Evolutionary conservation across 345 rosid species (phyloP).

Genomic region (Gossypium bickii): DNA sequence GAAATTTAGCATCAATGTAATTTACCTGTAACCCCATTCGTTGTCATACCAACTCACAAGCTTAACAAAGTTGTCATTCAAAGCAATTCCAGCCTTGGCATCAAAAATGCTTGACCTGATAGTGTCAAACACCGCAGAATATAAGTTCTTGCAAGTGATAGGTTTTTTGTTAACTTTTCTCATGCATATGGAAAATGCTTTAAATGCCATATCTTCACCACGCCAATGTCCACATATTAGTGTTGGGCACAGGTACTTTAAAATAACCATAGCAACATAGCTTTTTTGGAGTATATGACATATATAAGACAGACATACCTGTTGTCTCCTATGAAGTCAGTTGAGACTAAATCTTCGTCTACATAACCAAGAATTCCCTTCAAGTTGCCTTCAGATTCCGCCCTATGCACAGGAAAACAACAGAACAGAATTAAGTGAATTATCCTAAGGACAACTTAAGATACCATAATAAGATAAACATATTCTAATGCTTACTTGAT

Average conservation of each 20-base stretch:
- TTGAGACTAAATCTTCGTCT: slow-evolving; percentile 56
- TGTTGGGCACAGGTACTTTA: not conserved
- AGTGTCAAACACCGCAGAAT: not conserved
- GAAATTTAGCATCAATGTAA: not conserved
- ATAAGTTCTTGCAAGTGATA: not conserved
- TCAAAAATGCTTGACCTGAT: slow-evolving; percentile 54
- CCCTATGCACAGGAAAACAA: slow-evolving; percentile 28
- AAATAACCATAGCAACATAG: not conserved
- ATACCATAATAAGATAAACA: not conserved
- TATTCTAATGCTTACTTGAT: slow-evolving; percentile 39
- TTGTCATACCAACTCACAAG: slow-evolving; percentile 55
- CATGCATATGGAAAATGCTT: not conserved
- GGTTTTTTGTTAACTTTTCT: no score
- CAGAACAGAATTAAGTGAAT: not conserved
- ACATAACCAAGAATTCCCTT: slow-evolving; percentile 71
- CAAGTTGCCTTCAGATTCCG: slow-evolving; percentile 45
- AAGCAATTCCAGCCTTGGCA: slow-evolving; percentile 54
- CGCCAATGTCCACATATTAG: not conserved
- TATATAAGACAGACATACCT: slow-evolving; percentile 28
- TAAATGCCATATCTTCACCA: not conserved
- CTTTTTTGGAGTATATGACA: not conserved
- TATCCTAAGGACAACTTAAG: not conserved
- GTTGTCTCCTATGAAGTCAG: slow-evolving; percentile 57
- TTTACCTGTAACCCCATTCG: slow-evolving; percentile 56
- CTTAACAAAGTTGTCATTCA: slow-evolving; percentile 41